Evolutionary conservation across 2,329 filamentous ascomycete genomes (phyloP), one percentile per base, ranked within the genome.

Genomic region (Claviceps pusilla): DNA sequence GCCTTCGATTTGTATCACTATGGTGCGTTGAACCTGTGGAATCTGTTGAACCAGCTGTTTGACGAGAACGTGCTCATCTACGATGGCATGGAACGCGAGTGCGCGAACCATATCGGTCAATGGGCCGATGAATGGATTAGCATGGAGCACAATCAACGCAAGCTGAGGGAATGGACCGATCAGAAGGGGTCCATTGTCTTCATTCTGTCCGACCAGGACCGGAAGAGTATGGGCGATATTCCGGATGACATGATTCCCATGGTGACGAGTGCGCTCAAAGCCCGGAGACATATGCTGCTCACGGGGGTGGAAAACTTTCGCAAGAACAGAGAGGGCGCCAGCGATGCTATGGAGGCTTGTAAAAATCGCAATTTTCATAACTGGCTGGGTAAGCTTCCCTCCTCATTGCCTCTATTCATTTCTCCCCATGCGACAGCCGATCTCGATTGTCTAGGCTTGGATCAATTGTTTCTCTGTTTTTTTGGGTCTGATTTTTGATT

Each of bases 21-120:
- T 12, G 76, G 76, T 7, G 71, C 71, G 0, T 64, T 71, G 56
- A 79, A 79, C 57, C 64, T 78, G 12, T 75, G 70, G 69, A 72
- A 71, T 31, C 66, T 77, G 39, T 58, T 76, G 48, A 67, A 69
- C 35, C 66, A 68, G 9, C 60, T 77, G 1, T 62, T 60, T 45
- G 64, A 66, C 16, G 72, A 76, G 59, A 76, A 75, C 33, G 55
- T 61, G 41, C 60, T 64, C 12, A 66, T 72, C 39, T 53, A 61
- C 14, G 52, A 56, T 2, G 65, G 66, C 24, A 33, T 68, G 33
- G 50, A 54, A 43, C 60, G 62, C 42, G 57, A 59, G 28, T 52
- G 57, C 47, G 62, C 65, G 16, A 39, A 63, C 31, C 56, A 69
- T 29, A 60, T 68, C 37, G 65, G 68, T 24, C 57, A 62, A 14